Evolutionary conservation across 108 stramenopile species (phyloP).

Genomic region (Cyclostephanos invisitatus): DNA sequence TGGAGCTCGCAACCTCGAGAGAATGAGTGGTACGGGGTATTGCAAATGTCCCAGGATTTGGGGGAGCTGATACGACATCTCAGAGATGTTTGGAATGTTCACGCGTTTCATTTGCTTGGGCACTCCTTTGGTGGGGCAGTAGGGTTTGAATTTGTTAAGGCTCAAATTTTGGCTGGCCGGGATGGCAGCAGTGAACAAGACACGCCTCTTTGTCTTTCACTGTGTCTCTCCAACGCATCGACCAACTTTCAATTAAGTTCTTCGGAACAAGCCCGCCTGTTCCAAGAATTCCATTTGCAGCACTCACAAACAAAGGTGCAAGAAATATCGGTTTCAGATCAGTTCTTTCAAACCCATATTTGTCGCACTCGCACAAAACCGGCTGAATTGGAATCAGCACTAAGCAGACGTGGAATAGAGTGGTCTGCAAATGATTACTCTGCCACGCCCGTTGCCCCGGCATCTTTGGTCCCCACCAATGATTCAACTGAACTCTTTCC

Average conservation of each 20-base stretch:
- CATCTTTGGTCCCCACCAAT: not conserved
- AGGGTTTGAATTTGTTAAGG: slow-evolving; percentile 38
- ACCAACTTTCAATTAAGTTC: slow-evolving; percentile 38
- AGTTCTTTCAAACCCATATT: slow-evolving; percentile 33
- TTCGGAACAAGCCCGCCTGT: slow-evolving; percentile 25
- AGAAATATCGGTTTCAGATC: not conserved
- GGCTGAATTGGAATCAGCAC: slow-evolving; percentile 24
- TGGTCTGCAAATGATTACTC: slow-evolving; percentile 41
- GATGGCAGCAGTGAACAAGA: not conserved
- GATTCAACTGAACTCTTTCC: slow-evolving; percentile 13
- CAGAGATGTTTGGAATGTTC: slow-evolving; percentile 20
- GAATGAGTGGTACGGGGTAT: slow-evolving; percentile 35
- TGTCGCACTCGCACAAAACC: slow-evolving; percentile 26
- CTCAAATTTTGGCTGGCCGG: not conserved
- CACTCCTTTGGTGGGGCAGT: slow-evolving; percentile 49
- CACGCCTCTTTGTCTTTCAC: slow-evolving; percentile 32
- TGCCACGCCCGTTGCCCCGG: slow-evolving; percentile 9
- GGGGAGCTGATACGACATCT: slow-evolving; percentile 31
- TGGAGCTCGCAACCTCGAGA: slow-evolving; percentile 46
- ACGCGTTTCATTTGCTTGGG: slow-evolving; percentile 40
- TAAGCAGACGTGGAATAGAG: slow-evolving; percentile 31
- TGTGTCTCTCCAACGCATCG: slow-evolving; percentile 45
- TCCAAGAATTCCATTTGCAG: slow-evolving; percentile 19
- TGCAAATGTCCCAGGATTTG: slow-evolving; percentile 34
- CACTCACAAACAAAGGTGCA: slow-evolving; percentile 15